Percentiles rank a stretch among this genome's conserved stretches.
phyloP scores from a whole-genome alignment of 345 rosid genomes.

The Aurinia saxatilis region DNA sequence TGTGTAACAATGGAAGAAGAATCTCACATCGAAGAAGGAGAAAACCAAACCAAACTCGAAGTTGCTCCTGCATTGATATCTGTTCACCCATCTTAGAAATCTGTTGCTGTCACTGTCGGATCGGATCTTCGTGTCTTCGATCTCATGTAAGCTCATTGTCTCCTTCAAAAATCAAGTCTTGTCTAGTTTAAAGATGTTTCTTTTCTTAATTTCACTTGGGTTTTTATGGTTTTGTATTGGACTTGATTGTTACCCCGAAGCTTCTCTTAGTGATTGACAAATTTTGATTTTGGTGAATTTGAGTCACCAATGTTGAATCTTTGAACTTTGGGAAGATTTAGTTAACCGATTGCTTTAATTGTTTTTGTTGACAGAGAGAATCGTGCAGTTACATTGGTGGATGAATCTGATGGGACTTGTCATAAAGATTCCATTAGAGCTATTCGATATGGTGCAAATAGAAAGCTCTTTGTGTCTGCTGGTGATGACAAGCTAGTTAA shows the following conservation, averaged over 20 bases:
- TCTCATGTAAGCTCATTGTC: conserved; percentile 40
- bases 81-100: conserved; percentile 61
- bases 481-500: conserved; percentile 92
- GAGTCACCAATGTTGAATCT: not conserved
- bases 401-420: conserved; percentile 46
- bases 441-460: conserved; percentile 55
- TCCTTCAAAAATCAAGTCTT: not conserved
- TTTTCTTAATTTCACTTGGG: not conserved
- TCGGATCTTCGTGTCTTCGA: conserved; percentile 82
- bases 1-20: conserved; percentile 44
- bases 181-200: not conserved
- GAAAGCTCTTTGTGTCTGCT: conserved; percentile 76
- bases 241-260: not conserved
- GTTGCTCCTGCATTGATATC: conserved; percentile 77
- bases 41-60: conserved; percentile 43
- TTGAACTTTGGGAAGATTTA: not conserved
- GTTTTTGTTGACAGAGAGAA: conserved; percentile 36
- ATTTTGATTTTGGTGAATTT: not conserved
- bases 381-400: conserved; percentile 46
- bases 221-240: not conserved
- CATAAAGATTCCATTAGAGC: conserved; percentile 81
- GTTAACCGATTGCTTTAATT: not conserved
- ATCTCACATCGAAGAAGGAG: conserved; percentile 47
- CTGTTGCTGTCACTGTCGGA: conserved; percentile 70
- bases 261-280: not conserved